Percentiles rank a stretch among this genome's conserved stretches.
phyloP scores from a whole-genome alignment of 495 filamentous ascomycete species.

The Hypoxylon fuscum region DNA sequence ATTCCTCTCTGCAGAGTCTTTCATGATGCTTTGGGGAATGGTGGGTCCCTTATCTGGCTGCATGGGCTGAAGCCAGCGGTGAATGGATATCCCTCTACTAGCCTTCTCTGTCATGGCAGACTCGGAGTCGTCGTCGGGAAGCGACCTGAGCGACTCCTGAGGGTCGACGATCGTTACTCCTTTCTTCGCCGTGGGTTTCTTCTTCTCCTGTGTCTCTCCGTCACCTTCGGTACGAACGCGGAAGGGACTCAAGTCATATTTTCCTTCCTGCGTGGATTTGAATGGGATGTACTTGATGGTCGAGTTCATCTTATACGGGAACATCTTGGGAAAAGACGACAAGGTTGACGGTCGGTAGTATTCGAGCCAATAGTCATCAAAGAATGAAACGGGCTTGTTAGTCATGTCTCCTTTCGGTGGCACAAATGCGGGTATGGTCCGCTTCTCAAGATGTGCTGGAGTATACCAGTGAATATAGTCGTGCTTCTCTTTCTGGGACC shows the following conservation, averaged over 20 bases:
- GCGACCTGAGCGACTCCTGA: constrained; percentile 49
- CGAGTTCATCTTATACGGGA: constrained; percentile 88
- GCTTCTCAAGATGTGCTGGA: constrained; percentile 72
- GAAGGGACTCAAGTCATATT: constrained; percentile 85
- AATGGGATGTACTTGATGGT: constrained; percentile 82
- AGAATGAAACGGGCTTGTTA: constrained; percentile 69
- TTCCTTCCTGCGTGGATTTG: constrained; percentile 71
- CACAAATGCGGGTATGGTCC: constrained; percentile 60
- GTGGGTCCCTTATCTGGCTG: constrained; percentile 47
- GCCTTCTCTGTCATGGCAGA: constrained; percentile 50
- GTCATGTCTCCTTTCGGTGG: constrained; percentile 53
- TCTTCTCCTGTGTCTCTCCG: constrained; percentile 59
- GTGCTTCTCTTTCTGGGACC: constrained; percentile 70
- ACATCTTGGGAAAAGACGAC: constrained; percentile 88
- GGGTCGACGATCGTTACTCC: constrained; percentile 69
- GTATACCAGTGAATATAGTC: constrained; percentile 88
- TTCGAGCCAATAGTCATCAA: constrained; percentile 98
- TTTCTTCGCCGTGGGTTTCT: constrained; percentile 59
- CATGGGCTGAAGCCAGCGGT: constrained; percentile 63
- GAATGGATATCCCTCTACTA: constrained; percentile 55
- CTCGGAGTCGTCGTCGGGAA: constrained; percentile 47
- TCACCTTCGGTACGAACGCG: constrained; percentile 70
- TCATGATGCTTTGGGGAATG: constrained; percentile 58
- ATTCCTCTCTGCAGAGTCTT: constrained; percentile 48
- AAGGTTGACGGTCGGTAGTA: constrained; percentile 90